Conservation (phyloP, 495 filamentous ascomycete genomes). For the Penicillium malachiteum region DNA sequence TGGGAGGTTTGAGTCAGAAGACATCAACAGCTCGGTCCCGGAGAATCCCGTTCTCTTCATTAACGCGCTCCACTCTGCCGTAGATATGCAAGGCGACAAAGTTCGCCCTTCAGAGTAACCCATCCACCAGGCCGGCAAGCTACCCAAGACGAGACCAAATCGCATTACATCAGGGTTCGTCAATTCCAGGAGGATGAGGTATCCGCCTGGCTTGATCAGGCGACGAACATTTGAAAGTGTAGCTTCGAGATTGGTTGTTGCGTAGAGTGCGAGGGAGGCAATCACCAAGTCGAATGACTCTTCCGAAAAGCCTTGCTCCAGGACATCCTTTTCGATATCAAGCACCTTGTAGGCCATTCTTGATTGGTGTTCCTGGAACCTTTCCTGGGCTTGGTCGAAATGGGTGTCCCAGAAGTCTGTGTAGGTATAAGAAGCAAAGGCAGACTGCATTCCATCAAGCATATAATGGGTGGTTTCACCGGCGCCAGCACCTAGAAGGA, state of each 20-base stretch:
- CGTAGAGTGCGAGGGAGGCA: constrained; percentile 24
- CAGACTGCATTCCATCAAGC: constrained; percentile 13
- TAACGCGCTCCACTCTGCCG: constrained; percentile 36
- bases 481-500: constrained; percentile 27
- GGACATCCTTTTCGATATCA: constrained; percentile 39
- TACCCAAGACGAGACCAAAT: constrained; percentile 34
- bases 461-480: constrained; percentile 43
- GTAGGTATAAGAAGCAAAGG: constrained; percentile 43
- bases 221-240: constrained; percentile 27
- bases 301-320: constrained; percentile 43
- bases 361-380: constrained; percentile 13
- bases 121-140: constrained; percentile 53
- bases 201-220: constrained; percentile 56
- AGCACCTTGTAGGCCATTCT: constrained; percentile 46
- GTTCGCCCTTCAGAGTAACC: constrained; percentile 44
- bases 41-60: constrained; percentile 46
- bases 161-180: constrained; percentile 32
- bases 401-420: constrained; percentile 50
- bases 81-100: constrained; percentile 33
- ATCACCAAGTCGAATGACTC: constrained; percentile 51
- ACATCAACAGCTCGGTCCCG: constrained; percentile 40
- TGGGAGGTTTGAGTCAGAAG: constrained; percentile 10
- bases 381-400: constrained; percentile 32
- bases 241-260: constrained; percentile 21
- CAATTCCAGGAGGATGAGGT: constrained; percentile 48